Evolutionary conservation across 208 protist species (phyloP).

Genomic region (Crithidia expoeki): DNA sequence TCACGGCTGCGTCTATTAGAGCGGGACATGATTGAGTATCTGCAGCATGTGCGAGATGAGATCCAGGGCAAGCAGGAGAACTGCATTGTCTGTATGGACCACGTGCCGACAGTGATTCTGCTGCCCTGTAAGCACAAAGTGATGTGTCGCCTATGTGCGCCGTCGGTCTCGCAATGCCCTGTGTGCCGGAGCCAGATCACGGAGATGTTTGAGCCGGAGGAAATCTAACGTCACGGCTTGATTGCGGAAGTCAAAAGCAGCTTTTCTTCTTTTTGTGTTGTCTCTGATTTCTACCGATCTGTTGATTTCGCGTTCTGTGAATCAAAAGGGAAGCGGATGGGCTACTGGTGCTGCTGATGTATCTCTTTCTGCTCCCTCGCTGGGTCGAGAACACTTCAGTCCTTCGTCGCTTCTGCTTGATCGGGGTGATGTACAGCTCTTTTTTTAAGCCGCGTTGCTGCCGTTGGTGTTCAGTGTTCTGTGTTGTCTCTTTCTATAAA

Average conservation of each 20-base stretch:
- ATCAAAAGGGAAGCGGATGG: too few species aligned
- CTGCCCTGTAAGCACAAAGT: constrained; percentile 88
- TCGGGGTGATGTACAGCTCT: background rate
- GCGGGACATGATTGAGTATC: constrained; percentile 86
- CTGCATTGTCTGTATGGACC: constrained; percentile 87
- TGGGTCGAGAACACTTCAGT: too few species aligned
- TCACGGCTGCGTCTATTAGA: constrained; percentile 72
- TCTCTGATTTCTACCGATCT: too few species aligned
- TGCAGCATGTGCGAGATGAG: constrained; percentile 76
- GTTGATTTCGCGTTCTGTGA: too few species aligned
- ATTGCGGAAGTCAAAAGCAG: too few species aligned
- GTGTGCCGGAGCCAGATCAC: constrained; percentile 72
- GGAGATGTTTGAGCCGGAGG: constrained; percentile 87
- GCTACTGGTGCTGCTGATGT: too few species aligned
- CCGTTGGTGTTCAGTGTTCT: too few species aligned
- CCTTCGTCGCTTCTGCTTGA: background rate
- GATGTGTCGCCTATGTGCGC: constrained; percentile 75
- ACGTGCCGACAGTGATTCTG: constrained; percentile 79
- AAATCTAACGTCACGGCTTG: constrained; percentile 40
- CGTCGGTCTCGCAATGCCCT: constrained; percentile 56
- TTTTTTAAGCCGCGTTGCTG: too few species aligned
- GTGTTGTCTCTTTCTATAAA: background rate
- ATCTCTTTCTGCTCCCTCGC: constrained; percentile 9
- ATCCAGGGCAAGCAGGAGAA: constrained; percentile 75
- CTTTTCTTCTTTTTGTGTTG: too few species aligned